These are phyloP conservation scores for Hamamelis virginiana DNA, from an alignment of 164 flowering plant species.

Conservation along the genomic window DNA sequence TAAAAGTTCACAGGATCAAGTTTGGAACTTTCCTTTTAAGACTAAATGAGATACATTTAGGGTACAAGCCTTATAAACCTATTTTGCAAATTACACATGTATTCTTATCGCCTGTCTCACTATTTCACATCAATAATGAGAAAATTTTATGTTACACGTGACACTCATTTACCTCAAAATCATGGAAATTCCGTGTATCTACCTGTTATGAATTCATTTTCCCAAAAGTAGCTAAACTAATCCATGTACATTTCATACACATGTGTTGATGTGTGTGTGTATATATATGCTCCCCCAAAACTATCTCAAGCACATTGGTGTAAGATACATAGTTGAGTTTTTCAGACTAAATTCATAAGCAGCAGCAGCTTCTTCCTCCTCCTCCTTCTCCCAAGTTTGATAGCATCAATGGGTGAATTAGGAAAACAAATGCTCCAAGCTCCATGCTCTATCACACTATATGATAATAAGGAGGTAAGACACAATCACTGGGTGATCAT, in stretches of 20 bases:
- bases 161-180: neutral
- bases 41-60: too few species aligned
- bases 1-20: too few species aligned
- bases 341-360: neutral
- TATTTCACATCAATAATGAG: neutral
- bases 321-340: neutral
- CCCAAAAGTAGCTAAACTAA: neutral
- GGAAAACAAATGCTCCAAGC: constrained; percentile 2
- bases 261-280: neutral
- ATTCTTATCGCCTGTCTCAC: too few species aligned
- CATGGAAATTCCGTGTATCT: neutral
- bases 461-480: constrained; percentile 1
- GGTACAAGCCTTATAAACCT: too few species aligned
- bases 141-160: neutral
- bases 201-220: neutral
- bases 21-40: too few species aligned
- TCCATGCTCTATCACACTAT: neutral
- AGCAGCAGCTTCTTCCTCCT: neutral
- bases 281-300: neutral
- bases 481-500: constrained; percentile 17
- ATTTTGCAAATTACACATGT: too few species aligned
- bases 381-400: neutral
- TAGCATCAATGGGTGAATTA: constrained; percentile 2
- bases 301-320: neutral
- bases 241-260: constrained; percentile 6